Base-by-base conservation (phyloP, 2,329 filamentous ascomycete species). In the Fusarium tricinctum region DNA sequence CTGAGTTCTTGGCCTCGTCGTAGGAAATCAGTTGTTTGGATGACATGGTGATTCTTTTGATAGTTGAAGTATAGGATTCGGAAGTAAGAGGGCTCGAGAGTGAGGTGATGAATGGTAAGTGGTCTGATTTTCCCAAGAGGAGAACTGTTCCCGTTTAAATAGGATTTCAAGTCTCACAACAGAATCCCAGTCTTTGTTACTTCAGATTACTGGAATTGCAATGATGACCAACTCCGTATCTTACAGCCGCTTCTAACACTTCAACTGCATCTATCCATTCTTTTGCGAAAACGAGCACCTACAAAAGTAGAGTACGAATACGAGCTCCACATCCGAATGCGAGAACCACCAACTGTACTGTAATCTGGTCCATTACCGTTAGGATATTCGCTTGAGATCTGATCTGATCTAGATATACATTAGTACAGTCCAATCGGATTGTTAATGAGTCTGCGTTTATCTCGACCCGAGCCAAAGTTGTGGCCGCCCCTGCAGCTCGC, bases 1-100 rank as follows among this genome's bases (percentile, higher is more conserved):
- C 90, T 60, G 92, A 91, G 90, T 97, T 93, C 71, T 91, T 91
- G 74, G 82, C 79, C 78, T 93, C 90, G 77, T 97, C 88, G 81
- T 96, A 92, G 73, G 84, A 82, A 83, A 97, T 92, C 75, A 97
- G 88, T 26, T 78, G 66, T n/a, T 68, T 66, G 14, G 47, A 73
- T 14, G 75, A 70, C 75, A 76, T 71, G 50, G 8, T 38, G 30
- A 4, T 6, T 8, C 3, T 30, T 55, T 39, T 17, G 22, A 50
- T 15, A 43, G 3, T 39, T 1, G 4, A 15, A 26, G 2, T 39
- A 2, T n/a, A 22, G 3, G 10, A 9, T 14, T 19, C 3, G 4
- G 1, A 13, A 30, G 5, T 2, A 22, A 12, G 7, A 14, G n/a
- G 15, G 28, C 0, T 28, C 13, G 4, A 17, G 2, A 32, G 8